Evolutionary conservation across 129 eudicot genomes (phyloP), one percentile per base, ranked within the genome.

Genomic region (Sambucus nigra): DNA sequence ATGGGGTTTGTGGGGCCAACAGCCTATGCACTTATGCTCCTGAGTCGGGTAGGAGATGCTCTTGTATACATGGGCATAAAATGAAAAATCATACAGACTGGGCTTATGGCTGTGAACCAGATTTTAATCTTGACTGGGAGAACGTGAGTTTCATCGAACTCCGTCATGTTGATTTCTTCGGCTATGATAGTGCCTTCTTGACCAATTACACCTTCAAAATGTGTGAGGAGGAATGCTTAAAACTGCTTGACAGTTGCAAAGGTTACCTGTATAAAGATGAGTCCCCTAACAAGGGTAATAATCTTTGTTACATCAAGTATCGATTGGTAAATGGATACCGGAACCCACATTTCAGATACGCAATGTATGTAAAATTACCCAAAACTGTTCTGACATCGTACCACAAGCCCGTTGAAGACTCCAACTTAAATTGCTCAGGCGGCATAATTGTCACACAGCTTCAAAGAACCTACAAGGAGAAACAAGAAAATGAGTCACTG

Each of bases 241-340:
- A n/a, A n/a, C n/a, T n/a, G n/a, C n/a, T n/a, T n/a, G n/a, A n/a
- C n/a, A n/a, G n/a, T n/a, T n/a, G n/a, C n/a, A n/a, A n/a, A n/a
- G n/a, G n/a, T n/a, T n/a, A n/a, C n/a, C n/a, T n/a, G 7, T 77
- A 77, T 51, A 47, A 52, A 41, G 19, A 45, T 10, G 15, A 44
- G 2, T 76, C 78, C 57, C 25, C 31, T 44, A 64, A 63, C 14
- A 17, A 65, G 25, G 68, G 55, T 20, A 16, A 24, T 16, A 23
- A 39, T 7, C 49, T 19, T 51, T 81, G 89, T 57, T 73, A 60
- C 60, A 38, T 76, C 18, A 81, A 81, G 56, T 61, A 51, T n/a
- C 21, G 38, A 1, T 32, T 81, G 67, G 21, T 73, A n/a, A 81
- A 81, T 15, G 81, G 81, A 14, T 61, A 64, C 15, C 58, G 51